Base-by-base conservation (phyloP, 495 filamentous ascomycete genomes). In the Cercophora newfieldiana region DNA sequence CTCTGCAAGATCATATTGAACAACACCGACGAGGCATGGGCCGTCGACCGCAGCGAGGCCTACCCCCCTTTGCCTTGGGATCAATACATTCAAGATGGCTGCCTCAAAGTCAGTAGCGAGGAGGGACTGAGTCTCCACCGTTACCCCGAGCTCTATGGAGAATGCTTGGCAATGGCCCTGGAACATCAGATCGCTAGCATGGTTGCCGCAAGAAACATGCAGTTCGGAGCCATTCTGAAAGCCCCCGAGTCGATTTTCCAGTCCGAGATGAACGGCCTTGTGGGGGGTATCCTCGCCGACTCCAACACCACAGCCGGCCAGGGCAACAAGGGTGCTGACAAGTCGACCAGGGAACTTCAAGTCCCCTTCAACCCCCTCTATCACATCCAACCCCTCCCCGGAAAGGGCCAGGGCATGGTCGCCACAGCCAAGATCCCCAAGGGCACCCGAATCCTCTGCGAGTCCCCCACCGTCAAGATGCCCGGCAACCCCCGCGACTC, bases 391-490 rank as follows among this genome's bases (percentile, higher is more conserved):
- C 12, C 56, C 18, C 26, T 59, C 21, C 56, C 25, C 4, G 56
- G 56, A 6, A 59, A 59, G 28, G 56, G 56, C 21, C 56, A 33
- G 16, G 56, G 4, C 29, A 59, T 59, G 56, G n/a, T 59, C 2
- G 56, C 56, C 56, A n/a, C 56, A 59, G 12, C 5, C 29, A 37
- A 31, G 5, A 61, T 61, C 59, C 59, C 59, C 31, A 61, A 26
- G 37, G 59, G 59, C 37, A 28, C 59, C 37, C 59, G 59, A 8
- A 61, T 61, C 59, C 37, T 61, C 37, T 25, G 12, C 21, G 59
- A 61, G 24, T 22, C 33, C 7, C 59, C 59, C 21, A 8, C 37
- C 21, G 3, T 61, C 31, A 61, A 19, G 8, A 4, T 49, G n/a
- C 59, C 59, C 1, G 31, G 22, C 21, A 7, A n/a, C 59, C 7